Conservation (phyloP, 176 grass and related monocot species). For the Oryza rufipogon region DNA sequence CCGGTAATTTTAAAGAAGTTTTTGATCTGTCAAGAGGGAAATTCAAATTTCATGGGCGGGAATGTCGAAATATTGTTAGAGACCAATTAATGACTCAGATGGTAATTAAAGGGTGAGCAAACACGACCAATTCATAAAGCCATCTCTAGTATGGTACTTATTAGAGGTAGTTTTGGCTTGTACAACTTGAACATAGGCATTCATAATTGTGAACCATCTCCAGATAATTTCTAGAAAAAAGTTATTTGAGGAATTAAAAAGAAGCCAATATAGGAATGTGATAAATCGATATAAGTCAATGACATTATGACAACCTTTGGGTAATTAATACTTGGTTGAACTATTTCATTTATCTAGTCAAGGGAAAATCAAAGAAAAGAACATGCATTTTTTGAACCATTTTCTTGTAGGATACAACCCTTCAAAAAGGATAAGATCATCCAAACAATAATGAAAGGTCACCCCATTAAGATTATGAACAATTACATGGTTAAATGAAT, state of each 20-base stretch:
- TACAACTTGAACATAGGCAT: not conserved
- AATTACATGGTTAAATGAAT: too few relatives aligned
- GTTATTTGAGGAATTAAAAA: not conserved
- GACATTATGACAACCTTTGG: too few relatives aligned
- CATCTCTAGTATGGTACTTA: not conserved
- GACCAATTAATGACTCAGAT: not conserved
- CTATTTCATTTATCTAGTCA: too few relatives aligned
- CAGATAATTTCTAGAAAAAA: not conserved
- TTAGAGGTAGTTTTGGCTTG: not conserved
- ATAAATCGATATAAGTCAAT: too few relatives aligned
- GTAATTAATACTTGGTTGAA: too few relatives aligned
- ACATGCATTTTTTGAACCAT: too few relatives aligned
- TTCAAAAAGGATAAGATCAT: too few relatives aligned
- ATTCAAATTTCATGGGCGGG: not conserved
- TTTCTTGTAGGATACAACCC: too few relatives aligned
- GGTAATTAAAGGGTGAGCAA: not conserved
- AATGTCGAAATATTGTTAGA: not conserved
- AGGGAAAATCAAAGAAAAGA: too few relatives aligned
- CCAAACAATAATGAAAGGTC: too few relatives aligned
- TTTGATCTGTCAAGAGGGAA: not conserved
- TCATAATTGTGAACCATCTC: not conserved
- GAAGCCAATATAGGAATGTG: too few relatives aligned
- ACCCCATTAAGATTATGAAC: too few relatives aligned
- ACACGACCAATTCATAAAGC: not conserved
- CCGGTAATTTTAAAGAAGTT: not conserved